A percentile compares a stretch with the other conserved stretches of the same genome.
Conservation (phyloP, 352 stramenopile species). For the Halophytophthora batemanensis region DNA sequence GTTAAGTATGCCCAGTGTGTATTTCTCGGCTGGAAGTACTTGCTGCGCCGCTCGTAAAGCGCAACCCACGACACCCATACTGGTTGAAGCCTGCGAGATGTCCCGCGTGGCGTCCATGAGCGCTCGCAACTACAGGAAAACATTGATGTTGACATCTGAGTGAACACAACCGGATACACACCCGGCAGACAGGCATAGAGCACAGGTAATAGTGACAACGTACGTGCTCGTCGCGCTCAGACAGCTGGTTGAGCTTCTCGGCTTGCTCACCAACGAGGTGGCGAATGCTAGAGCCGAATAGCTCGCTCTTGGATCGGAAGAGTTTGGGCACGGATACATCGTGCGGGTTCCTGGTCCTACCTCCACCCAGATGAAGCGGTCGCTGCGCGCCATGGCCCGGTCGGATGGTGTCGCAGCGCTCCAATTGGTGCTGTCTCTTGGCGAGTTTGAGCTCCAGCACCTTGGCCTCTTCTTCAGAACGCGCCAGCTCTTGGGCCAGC, state of each 20-base stretch:
- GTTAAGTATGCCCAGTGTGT: conserved; percentile 56
- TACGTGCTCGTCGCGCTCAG: conserved; percentile 52
- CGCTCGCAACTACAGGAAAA: conserved; percentile 38
- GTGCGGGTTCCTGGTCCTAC: not conserved
- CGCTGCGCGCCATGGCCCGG: conserved; percentile 24
- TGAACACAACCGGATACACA: conserved; percentile 1
- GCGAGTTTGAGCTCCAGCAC: conserved; percentile 40
- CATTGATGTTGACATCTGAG: not conserved
- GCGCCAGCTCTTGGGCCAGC: conserved; percentile 30
- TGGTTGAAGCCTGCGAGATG: conserved; percentile 53
- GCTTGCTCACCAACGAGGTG: conserved; percentile 54
- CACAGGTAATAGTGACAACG: not conserved
- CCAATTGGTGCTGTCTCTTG: conserved; percentile 53
- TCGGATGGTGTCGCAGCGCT: conserved; percentile 36
- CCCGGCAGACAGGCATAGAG: not conserved
- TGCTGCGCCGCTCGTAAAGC: conserved; percentile 49
- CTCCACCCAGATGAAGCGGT: conserved; percentile 7
- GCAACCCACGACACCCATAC: conserved; percentile 49
- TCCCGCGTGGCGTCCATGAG: conserved; percentile 63
- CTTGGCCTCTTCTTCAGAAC: conserved; percentile 34
- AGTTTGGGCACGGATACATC: conserved; percentile 20
- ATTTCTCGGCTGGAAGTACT: conserved; percentile 51
- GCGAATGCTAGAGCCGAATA: conserved; percentile 43
- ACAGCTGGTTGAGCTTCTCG: conserved; percentile 46
- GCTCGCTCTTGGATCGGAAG: conserved; percentile 40